Percentiles rank a stretch among this genome's conserved stretches.
phyloP scores from a whole-genome alignment of 164 flowering plant genomes.

The Sedum album region DNA sequence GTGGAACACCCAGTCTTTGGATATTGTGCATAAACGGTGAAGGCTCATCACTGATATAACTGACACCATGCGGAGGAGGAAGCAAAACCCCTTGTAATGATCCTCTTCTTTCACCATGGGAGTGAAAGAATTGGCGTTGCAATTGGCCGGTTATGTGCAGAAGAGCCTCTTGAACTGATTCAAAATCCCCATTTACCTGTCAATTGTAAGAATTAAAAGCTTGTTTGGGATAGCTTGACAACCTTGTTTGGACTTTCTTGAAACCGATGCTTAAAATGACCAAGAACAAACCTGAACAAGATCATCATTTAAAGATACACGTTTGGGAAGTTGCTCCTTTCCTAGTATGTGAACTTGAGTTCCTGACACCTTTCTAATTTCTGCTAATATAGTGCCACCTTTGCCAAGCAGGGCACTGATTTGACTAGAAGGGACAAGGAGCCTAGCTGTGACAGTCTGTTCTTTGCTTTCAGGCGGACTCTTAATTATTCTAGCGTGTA shows the following conservation, averaged over 20 bases:
- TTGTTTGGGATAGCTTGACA: no score
- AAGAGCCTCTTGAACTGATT: slow-evolving; percentile 81
- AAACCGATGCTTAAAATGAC: slow-evolving; percentile 1
- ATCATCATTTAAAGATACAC: slow-evolving; percentile 78
- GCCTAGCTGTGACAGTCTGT: slow-evolving; percentile 36
- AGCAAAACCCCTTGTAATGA: slow-evolving; percentile 60
- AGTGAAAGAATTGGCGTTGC: slow-evolving; percentile 60
- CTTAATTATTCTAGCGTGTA: slow-evolving; percentile 57
- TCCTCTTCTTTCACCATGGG: slow-evolving; percentile 59
- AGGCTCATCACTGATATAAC: slow-evolving; percentile 53
- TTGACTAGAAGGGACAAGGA: slow-evolving; percentile 75
- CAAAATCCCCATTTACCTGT: slow-evolving; percentile 80
- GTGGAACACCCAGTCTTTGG: slow-evolving; percentile 54
- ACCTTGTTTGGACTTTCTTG: no score
- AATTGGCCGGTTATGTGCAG: slow-evolving; percentile 74
- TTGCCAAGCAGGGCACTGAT: slow-evolving; percentile 88
- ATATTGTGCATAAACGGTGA: slow-evolving; percentile 49
- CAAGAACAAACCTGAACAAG: slow-evolving; percentile 65
- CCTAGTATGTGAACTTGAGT: slow-evolving; percentile 81
- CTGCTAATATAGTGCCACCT: slow-evolving; percentile 81
- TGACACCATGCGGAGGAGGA: slow-evolving; percentile 46
- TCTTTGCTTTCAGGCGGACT: slow-evolving; percentile 58
- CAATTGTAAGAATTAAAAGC: background rate
- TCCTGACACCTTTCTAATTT: slow-evolving; percentile 77
- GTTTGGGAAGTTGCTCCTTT: slow-evolving; percentile 70